Evolutionary conservation across 495 filamentous ascomycete species (phyloP).

Genomic region (Podospora sp.): DNA sequence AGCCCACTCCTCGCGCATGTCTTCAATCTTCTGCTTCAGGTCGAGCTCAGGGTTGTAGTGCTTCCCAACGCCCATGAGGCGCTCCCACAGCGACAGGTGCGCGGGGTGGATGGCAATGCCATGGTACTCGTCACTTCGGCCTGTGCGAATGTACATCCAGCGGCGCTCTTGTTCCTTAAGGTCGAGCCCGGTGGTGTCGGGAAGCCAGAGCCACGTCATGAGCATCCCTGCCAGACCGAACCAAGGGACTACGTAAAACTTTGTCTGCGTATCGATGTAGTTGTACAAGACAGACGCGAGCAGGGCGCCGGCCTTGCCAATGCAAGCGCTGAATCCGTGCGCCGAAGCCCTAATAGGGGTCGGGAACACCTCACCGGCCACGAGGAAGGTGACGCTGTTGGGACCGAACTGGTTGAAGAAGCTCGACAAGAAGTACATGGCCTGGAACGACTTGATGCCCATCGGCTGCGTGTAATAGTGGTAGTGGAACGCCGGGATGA

Average conservation of each 20-base stretch:
- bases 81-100: constrained; percentile 83
- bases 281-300: constrained; percentile 83
- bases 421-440: constrained; percentile 88
- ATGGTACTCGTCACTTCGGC: constrained; percentile 78
- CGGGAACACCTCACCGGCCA: constrained; percentile 88
- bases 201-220: constrained; percentile 77
- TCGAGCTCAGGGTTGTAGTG: constrained; percentile 78
- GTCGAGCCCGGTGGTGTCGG: constrained; percentile 89
- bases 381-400: constrained; percentile 89
- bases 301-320: constrained; percentile 82
- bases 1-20: constrained; percentile 61
- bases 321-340: constrained; percentile 84
- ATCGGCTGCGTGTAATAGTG: constrained; percentile 68
- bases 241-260: constrained; percentile 90
- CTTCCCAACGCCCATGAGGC: constrained; percentile 68
- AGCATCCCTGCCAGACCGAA: constrained; percentile 83
- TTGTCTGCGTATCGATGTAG: constrained; percentile 76
- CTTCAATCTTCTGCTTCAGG: constrained; percentile 75
- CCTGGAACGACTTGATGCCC: constrained; percentile 78
- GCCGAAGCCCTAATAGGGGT: constrained; percentile 88
- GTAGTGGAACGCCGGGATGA: constrained; percentile 82
- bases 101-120: constrained; percentile 84
- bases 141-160: constrained; percentile 76
- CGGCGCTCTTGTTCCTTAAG: constrained; percentile 92
- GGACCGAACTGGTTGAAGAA: constrained; percentile 98